Evolutionary conservation across 306 rosid genomes (phyloP).

Genomic region (Dalbergia cultrata): DNA sequence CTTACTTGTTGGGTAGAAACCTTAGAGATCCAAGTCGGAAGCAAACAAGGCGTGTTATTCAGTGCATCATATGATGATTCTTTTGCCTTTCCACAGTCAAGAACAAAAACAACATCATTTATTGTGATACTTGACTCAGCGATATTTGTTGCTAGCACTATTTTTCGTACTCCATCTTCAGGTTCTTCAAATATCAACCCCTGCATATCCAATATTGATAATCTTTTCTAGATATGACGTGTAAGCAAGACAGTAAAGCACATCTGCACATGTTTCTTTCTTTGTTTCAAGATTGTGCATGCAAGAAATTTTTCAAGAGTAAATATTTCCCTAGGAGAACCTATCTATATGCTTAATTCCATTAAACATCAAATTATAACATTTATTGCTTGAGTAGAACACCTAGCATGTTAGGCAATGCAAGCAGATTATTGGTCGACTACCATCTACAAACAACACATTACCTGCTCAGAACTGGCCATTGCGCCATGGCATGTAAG

Average conservation of each 20-base stretch:
- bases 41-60: constrained; percentile 97
- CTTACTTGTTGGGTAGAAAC: constrained; percentile 96
- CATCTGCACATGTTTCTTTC: constrained; percentile 21
- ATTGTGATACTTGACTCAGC: constrained; percentile 98
- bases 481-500: constrained; percentile 94
- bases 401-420: neutral
- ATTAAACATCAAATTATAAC: neutral
- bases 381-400: neutral
- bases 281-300: neutral
- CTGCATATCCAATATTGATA: constrained; percentile 63
- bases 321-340: neutral
- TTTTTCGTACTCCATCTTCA: constrained; percentile 82
- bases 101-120: constrained; percentile 89
- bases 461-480: constrained; percentile 96
- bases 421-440: neutral
- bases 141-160: constrained; percentile 95
- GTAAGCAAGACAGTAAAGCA: constrained; percentile 32
- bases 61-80: constrained; percentile 97
- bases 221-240: constrained; percentile 32
- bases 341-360: neutral
- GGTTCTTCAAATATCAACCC: constrained; percentile 88
- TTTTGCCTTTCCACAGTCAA: constrained; percentile 99
- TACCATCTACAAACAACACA: constrained; percentile 38
- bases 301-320: constrained; percentile 1
- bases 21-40: constrained; percentile 98